Conservation (phyloP, 1,139 yeast species). For the Diutina mesorugosa region DNA sequence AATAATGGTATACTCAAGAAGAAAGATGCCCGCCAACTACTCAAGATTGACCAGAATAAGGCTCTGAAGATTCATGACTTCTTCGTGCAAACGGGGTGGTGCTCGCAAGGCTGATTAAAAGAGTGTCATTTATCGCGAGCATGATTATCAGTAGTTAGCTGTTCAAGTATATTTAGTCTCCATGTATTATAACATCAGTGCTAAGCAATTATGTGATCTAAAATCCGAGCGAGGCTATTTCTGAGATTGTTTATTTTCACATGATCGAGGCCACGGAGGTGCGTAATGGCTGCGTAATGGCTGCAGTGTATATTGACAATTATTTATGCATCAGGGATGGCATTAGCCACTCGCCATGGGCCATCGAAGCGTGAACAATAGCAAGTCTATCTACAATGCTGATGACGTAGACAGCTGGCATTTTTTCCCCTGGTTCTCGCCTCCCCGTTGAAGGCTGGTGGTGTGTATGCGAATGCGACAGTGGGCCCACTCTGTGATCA, state of each 20-base stretch:
- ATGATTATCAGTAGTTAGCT: too few relatives aligned
- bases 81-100: conserved; percentile 87
- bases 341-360: background rate
- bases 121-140: background rate
- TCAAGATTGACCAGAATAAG: conserved; percentile 78
- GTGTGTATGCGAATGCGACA: background rate
- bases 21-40: conserved; percentile 69
- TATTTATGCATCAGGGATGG: background rate
- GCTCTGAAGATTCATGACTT: conserved; percentile 85
- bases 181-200: too few relatives aligned
- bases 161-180: background rate
- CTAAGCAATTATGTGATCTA: background rate
- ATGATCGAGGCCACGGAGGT: background rate
- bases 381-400: background rate
- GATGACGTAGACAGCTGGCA: too few relatives aligned
- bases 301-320: background rate
- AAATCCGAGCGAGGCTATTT: background rate
- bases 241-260: background rate
- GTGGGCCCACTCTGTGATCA: background rate
- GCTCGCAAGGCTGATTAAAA: conserved; percentile 23
- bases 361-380: background rate
- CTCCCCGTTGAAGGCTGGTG: background rate
- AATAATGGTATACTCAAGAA: conserved; percentile 77
- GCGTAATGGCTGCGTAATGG: background rate
- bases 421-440: background rate